phyloP scores from a whole-genome alignment of 2,329 filamentous ascomycete species.

The Fusarium sororula region DNA sequence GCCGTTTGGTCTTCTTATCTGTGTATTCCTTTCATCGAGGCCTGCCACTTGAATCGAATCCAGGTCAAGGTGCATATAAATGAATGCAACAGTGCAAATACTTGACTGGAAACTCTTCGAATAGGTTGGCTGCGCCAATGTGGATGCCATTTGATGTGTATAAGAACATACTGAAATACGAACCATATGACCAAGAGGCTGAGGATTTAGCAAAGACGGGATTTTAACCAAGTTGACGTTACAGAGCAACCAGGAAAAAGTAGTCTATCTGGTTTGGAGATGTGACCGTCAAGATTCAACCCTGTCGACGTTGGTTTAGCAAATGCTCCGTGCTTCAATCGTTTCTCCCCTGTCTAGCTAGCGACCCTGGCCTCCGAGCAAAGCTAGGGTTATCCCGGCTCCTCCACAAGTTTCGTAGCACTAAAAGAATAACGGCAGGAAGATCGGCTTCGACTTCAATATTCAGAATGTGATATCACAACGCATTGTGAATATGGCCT shows the following conservation, averaged over 20 bases:
- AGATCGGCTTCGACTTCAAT: slow-evolving; percentile 34
- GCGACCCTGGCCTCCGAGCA: slow-evolving; percentile 33
- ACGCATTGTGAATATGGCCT: slow-evolving; percentile 13
- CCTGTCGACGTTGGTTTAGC: slow-evolving; percentile 40
- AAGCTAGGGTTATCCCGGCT: slow-evolving; percentile 44
- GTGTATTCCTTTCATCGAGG: neutral
- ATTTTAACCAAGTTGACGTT: neutral
- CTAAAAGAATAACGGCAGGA: slow-evolving; percentile 36
- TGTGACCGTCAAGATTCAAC: slow-evolving; percentile 14
- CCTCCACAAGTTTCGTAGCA: slow-evolving; percentile 41
- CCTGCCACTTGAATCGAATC: neutral
- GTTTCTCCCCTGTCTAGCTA: slow-evolving; percentile 39
- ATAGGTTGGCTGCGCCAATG: too few species aligned
- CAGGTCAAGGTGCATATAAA: neutral
- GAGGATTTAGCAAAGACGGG: neutral
- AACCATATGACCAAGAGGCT: neutral
- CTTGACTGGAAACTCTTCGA: neutral
- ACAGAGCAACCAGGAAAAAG: neutral
- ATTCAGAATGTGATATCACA: slow-evolving; percentile 22
- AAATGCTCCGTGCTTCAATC: slow-evolving; percentile 42
- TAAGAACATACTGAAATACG: neutral
- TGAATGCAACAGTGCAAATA: neutral
- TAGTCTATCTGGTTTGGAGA: slow-evolving; percentile 5
- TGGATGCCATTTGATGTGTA: neutral
- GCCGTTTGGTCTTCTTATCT: neutral